Evolutionary conservation across 108 stramenopile genomes (phyloP).

Genomic region (Nitzschia inconspicua): DNA sequence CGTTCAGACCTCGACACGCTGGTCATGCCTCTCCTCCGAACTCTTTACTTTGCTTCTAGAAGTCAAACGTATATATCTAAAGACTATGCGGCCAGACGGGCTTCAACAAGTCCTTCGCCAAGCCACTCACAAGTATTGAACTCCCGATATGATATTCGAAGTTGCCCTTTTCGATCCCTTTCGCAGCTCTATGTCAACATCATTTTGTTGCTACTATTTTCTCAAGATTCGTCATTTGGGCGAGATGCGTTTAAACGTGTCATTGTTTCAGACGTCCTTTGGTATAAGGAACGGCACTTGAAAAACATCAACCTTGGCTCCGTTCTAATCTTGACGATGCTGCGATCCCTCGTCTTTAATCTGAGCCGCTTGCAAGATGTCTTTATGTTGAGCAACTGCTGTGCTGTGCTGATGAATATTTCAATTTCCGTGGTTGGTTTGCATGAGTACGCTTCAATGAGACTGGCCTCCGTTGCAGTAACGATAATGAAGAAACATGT

Average conservation of each 20-base stretch:
- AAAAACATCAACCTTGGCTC: constrained; percentile 70
- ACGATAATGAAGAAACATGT: constrained; percentile 59
- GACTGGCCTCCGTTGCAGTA: constrained; percentile 64
- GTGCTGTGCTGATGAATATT: constrained; percentile 72
- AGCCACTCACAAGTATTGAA: neutral
- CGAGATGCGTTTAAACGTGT: constrained; percentile 70
- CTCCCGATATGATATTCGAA: constrained; percentile 23
- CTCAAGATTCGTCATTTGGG: constrained; percentile 80
- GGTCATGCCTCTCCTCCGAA: constrained; percentile 67
- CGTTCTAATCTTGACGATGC: constrained; percentile 57
- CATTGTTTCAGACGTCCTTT: constrained; percentile 40
- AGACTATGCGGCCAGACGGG: constrained; percentile 11
- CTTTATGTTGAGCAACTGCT: constrained; percentile 81
- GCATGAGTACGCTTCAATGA: constrained; percentile 74
- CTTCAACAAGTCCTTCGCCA: neutral
- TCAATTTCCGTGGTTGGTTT: constrained; percentile 55
- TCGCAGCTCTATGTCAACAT: constrained; percentile 82
- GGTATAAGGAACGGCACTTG: constrained; percentile 78
- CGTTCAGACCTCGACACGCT: constrained; percentile 71
- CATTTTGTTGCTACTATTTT: constrained; percentile 77
- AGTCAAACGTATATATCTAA: constrained; percentile 23
- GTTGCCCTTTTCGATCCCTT: constrained; percentile 64
- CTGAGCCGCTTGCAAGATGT: constrained; percentile 65
- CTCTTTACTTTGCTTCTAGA: constrained; percentile 38
- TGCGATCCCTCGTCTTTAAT: constrained; percentile 70